Conservation (phyloP, 129 eudicot species). For the Artemisia argyi region DNA sequence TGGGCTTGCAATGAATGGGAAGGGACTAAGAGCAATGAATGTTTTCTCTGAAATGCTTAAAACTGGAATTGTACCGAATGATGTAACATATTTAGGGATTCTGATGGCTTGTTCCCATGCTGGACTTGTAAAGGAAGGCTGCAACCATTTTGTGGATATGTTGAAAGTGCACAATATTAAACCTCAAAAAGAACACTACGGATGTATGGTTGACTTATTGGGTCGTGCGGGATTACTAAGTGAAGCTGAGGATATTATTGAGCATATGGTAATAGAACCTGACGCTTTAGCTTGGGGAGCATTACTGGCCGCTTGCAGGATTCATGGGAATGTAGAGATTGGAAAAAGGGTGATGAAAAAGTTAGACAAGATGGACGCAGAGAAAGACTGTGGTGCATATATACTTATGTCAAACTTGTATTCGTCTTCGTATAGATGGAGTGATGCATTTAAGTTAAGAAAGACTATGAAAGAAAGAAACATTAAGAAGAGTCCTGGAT, state of each 20-base stretch:
- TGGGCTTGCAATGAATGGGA: slow-evolving; percentile 49
- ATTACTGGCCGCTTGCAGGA: slow-evolving; percentile 51
- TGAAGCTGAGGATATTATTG: slow-evolving; percentile 45
- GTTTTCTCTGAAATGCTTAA: slow-evolving; percentile 38
- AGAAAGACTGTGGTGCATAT: slow-evolving; percentile 36
- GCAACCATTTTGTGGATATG: slow-evolving; percentile 39
- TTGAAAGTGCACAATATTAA: slow-evolving; percentile 18
- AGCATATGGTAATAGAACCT: slow-evolving; percentile 33
- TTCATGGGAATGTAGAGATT: slow-evolving; percentile 39
- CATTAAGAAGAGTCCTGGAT: slow-evolving; percentile 42
- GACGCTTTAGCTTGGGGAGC: slow-evolving; percentile 46
- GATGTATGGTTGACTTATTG: slow-evolving; percentile 58
- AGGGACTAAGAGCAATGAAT: slow-evolving; percentile 36
- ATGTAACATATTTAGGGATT: slow-evolving; percentile 40
- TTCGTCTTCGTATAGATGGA: slow-evolving; percentile 35
- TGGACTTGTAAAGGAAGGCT: slow-evolving; percentile 49
- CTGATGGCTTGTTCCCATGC: slow-evolving; percentile 48
- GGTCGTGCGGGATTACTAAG: slow-evolving; percentile 47
- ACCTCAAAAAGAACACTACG: slow-evolving; percentile 46
- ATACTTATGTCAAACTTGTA: slow-evolving; percentile 49
- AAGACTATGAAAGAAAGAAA: slow-evolving; percentile 41
- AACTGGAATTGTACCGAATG: slow-evolving; percentile 38
- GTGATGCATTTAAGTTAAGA: slow-evolving; percentile 34
- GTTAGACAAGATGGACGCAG: slow-evolving; percentile 34
- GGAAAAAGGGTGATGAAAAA: slow-evolving; percentile 38